Evolutionary conservation across 176 grass and related monocot species (phyloP), one percentile per base, ranked within the genome.

Genomic region (Alopecurus myosuroides): DNA sequence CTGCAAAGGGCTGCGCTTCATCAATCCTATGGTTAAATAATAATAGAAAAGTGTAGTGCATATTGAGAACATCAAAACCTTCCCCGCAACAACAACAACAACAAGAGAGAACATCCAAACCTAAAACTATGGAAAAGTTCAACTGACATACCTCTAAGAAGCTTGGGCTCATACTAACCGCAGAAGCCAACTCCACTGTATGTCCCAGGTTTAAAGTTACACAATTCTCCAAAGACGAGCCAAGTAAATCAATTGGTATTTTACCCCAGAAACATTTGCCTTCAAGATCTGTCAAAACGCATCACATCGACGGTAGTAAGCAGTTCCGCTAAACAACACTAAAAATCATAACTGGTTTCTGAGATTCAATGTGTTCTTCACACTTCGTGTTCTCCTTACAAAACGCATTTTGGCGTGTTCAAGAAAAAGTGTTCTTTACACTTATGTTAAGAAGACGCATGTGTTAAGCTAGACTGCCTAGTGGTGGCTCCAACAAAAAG

Each of bases 231-330:
- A 99, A 88, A 82, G 91, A 94, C 19, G 92, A 99, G 86, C 84
- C 91, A 84, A 96, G 91, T 77, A 92, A 90, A 91, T 81, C 84
- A 82, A 90, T 88, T 13, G 93, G 91, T 88, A 99, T 96, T 87
- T 93, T 92, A 74, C 97, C 97, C 88, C 91, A 96, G 57, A 74
- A 91, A 63, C 92, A 99, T 71, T 94, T 92, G 56, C 97, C 97
- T 91, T 92, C 89, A 86, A 90, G 66, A 78, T 94, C 97, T 99
- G 72, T 37, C 53, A 84, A 82, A 92, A 82, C 26, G 65, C 65
- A 90, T 52, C 11, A 62, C 63, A 86, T 74, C 31, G 76, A 34
- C 77, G 48, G 39, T 67, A 77, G 63, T 74, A 49, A 74, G 45
- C 45, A 74, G 28, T 70, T 76, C 83, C 74, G 85, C 48, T 85